Evolutionary conservation across 495 filamentous ascomycete species (phyloP).

Genomic region (Hypoxylon fuscum): DNA sequence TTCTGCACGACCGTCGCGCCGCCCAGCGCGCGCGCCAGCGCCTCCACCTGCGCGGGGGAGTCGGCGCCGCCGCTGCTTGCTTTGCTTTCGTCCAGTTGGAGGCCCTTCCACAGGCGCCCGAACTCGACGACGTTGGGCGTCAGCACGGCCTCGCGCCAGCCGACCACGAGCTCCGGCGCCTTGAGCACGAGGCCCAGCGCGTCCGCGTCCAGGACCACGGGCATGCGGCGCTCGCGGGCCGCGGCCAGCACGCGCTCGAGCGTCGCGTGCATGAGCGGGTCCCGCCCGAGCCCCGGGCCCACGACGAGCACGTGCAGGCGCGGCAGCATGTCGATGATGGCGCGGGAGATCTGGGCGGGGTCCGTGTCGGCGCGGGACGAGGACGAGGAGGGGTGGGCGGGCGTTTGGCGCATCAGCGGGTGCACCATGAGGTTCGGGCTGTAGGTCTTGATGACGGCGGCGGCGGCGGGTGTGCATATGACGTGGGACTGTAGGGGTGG

Average conservation of each 20-base stretch:
- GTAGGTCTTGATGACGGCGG: conserved; percentile 93
- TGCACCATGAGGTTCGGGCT: conserved; percentile 99
- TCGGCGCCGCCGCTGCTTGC: conserved; percentile 53
- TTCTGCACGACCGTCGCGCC: conserved; percentile 94
- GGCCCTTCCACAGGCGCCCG: conserved; percentile 75
- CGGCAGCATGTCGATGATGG: conserved; percentile 81
- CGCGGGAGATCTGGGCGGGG: conserved; percentile 66
- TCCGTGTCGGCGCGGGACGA: conserved; percentile 60
- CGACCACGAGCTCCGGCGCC: conserved; percentile 78
- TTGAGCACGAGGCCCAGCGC: conserved; percentile 80
- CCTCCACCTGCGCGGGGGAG: conserved; percentile 69
- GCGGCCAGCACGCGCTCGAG: conserved; percentile 81
- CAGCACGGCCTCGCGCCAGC: conserved; percentile 84
- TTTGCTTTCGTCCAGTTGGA: conserved; percentile 59
- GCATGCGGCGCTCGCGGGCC: conserved; percentile 75
- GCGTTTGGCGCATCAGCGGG: conserved; percentile 85
- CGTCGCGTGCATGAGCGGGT: conserved; percentile 88
- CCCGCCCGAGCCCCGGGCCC: conserved; percentile 90
- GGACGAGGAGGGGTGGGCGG: conserved; percentile 41
- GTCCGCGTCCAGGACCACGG: conserved; percentile 93
- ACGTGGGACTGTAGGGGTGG: conserved; percentile 77
- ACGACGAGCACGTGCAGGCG: conserved; percentile 94
- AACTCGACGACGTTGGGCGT: conserved; percentile 98
- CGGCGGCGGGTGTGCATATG: conserved; percentile 91
- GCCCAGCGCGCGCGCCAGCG: conserved; percentile 78